Evolutionary conservation across 2,329 filamentous ascomycete species (phyloP), one percentile per base, ranked within the genome.

Genomic region (Monilinia fructicola): DNA sequence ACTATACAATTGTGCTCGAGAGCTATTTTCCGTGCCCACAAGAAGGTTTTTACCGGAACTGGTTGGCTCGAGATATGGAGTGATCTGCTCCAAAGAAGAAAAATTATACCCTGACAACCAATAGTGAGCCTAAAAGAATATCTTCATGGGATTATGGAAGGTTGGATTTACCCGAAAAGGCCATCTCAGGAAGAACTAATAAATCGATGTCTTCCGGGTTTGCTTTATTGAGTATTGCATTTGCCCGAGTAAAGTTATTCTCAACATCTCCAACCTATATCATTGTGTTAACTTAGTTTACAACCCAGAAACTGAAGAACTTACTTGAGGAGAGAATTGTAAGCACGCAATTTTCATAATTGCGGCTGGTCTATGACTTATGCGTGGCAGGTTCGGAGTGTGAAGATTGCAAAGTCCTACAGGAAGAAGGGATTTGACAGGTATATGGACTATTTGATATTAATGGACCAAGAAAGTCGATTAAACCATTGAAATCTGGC

Each of bases 141-240:
- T 2, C 23, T 5, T 2, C 21, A 14, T 18, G 42, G 48, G 21
- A 46, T 21, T 42, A 31, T 44, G 11, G 9, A 48, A 58, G 16
- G 7, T 1, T 2, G 46, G 26, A 67, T 69, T 71, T 78, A 90
- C 89, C 89, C 67, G 86, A 84, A 74, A 94, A 92, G 1, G 91
- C 89, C 76, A 94, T 79, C 75, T 94, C 91, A 0, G 91, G 90
- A 0, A 94, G 78, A 0, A 94, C 85, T 0, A 95, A 80, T 40
- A 93, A 81, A 74, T 92, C 89, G 1, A 93, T 72, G n/a, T 83
- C 78, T 1, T 83, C 78, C 0, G 82, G 78, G 7, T 82, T 78
- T 0, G 84, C 83, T 35, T 75, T 80, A 23, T 78, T 81, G 14
- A 94, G 78, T 4, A 93, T 81, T 0, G 81, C 77, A 70, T 93